Percentiles rank a stretch among this genome's conserved stretches.
Conservation (phyloP, 177 flowering plant genomes). For the Vitis hybrid region DNA sequence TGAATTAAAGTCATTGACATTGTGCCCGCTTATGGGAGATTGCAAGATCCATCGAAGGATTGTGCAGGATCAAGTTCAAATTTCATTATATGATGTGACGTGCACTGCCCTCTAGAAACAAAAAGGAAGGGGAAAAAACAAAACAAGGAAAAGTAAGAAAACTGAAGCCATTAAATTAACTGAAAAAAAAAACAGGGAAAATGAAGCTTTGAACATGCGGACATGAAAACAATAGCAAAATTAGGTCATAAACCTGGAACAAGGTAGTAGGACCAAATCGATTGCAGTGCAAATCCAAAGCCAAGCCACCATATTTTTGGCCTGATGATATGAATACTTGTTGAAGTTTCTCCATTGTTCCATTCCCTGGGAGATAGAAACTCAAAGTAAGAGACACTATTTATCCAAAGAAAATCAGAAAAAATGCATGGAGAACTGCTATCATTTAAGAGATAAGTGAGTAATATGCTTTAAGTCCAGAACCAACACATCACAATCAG, state of each 20-base stretch:
- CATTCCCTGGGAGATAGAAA: constrained; percentile 59
- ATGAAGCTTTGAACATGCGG: constrained; percentile 7
- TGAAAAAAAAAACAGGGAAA: background rate
- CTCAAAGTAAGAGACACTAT: background rate
- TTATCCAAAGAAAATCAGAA: background rate
- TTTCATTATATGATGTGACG: too few species aligned
- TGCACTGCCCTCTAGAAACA: too few species aligned
- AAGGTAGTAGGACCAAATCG: constrained; percentile 89
- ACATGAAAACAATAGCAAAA: constrained; percentile 1
- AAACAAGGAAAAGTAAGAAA: too few species aligned
- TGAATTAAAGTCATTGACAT: too few species aligned
- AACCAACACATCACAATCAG: background rate
- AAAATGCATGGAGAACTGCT: background rate
- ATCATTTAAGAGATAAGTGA: background rate
- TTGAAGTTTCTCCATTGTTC: constrained; percentile 76
- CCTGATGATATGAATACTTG: constrained; percentile 58
- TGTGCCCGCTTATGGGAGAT: too few species aligned
- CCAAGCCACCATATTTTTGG: constrained; percentile 77
- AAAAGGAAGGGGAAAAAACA: too few species aligned
- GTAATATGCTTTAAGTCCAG: background rate
- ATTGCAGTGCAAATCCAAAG: constrained; percentile 88
- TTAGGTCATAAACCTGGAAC: constrained; percentile 59
- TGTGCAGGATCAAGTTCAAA: too few species aligned
- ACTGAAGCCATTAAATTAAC: background rate
- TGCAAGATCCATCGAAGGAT: too few species aligned